phyloP scores from a whole-genome alignment of 345 rosid genomes.

The Streptanthus diversifolius region DNA sequence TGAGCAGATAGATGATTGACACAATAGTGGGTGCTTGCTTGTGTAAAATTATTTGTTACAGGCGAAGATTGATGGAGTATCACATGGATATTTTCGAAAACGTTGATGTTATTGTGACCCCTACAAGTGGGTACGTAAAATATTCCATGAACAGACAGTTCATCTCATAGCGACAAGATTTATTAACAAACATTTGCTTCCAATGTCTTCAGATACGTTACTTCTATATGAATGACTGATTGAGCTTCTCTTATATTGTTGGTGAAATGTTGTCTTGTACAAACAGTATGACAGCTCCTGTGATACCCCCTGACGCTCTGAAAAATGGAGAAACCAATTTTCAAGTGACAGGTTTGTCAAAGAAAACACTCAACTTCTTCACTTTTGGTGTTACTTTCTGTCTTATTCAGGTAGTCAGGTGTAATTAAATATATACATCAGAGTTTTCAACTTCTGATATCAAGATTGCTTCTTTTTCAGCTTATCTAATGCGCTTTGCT shows the following conservation, averaged over 20 bases:
- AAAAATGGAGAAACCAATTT: slow-evolving; percentile 71
- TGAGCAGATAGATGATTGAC: slow-evolving; percentile 13
- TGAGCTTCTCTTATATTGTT: not conserved
- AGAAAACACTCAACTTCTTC: not conserved
- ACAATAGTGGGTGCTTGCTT: not conserved
- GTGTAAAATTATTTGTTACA: slow-evolving; percentile 33
- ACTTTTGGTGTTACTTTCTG: not conserved
- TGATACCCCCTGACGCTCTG: slow-evolving; percentile 65
- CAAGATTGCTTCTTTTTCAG: slow-evolving; percentile 34
- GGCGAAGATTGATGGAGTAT: slow-evolving; percentile 73
- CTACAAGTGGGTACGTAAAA: slow-evolving; percentile 65
- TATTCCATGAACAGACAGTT: not conserved
- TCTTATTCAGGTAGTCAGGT: not conserved
- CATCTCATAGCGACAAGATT: not conserved
- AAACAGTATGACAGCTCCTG: slow-evolving; percentile 81
- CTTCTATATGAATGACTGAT: not conserved
- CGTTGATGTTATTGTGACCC: slow-evolving; percentile 81
- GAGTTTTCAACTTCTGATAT: not conserved
- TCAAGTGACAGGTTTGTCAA: slow-evolving; percentile 56
- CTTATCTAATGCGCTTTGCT: slow-evolving; percentile 67
- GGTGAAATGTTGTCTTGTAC: slow-evolving; percentile 3
- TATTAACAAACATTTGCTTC: not conserved
- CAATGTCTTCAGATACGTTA: not conserved
- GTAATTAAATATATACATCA: not conserved
- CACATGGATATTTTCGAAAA: slow-evolving; percentile 81